Percentiles rank a stretch among this genome's conserved stretches.
Conservation (phyloP, 192 early-diverging fungal genomes). For the Coemansia sp. region DNA sequence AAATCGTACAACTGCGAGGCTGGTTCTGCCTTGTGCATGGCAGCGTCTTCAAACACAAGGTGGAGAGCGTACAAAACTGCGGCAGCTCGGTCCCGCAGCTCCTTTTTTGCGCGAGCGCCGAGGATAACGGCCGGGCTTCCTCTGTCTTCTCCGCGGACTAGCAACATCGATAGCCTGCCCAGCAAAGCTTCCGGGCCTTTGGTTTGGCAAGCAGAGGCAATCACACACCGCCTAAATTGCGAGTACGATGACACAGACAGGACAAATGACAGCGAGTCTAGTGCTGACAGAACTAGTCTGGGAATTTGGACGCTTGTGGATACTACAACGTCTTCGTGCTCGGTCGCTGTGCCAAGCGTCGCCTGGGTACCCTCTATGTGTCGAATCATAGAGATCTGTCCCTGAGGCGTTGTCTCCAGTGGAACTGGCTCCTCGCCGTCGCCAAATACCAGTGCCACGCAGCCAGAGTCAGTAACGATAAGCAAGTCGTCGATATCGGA, state of each 20-base stretch:
- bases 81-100: constrained; percentile 30
- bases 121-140: constrained; percentile 10
- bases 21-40: constrained; percentile 25
- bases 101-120: constrained; percentile 19
- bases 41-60: constrained; percentile 44
- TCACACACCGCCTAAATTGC: constrained; percentile 20
- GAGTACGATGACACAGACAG: constrained; percentile 20
- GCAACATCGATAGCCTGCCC: constrained; percentile 20
- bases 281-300: constrained; percentile 12
- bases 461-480: constrained; percentile 26
- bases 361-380: constrained; percentile 12
- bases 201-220: constrained; percentile 17
- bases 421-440: constrained; percentile 15
- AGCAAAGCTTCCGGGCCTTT: constrained; percentile 14
- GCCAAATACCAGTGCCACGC: constrained; percentile 19
- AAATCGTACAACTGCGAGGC: constrained; percentile 13
- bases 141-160: constrained; percentile 23
- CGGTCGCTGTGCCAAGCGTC: neutral
- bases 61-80: constrained; percentile 43
- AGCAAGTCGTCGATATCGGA: constrained; percentile 33
- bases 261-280: constrained; percentile 35
- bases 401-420: neutral
- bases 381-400: constrained; percentile 4
- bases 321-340: neutral
- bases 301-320: constrained; percentile 18